Evolutionary conservation across 2,329 filamentous ascomycete species (phyloP), one percentile per base, ranked within the genome.

Genomic region (Monilinia vaccinii-corymbosi): DNA sequence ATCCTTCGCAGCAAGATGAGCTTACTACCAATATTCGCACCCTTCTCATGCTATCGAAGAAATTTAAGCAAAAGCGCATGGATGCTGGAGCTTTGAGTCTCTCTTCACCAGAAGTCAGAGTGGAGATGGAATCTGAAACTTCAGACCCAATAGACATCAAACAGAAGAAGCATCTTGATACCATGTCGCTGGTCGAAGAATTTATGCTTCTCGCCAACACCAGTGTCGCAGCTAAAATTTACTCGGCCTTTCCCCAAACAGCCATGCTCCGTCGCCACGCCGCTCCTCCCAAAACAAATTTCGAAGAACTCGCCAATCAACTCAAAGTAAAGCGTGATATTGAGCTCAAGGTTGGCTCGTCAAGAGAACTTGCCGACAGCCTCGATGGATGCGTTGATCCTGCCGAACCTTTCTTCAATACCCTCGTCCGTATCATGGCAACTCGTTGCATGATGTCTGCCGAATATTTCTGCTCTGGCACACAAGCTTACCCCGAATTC

Each of bases 121-220:
- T 99, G 34, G 90, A 97, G 73, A 89, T 89, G 70, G 93, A 97
- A 72, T 96, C 89, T 10, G 94, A 99, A 75, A 95, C 93, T 0
- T 96, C 92, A 1, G 94, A 97, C 71, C 93, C 94, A 0, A 87
- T 96, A 58, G 94, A 97, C 69, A 90, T 99, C 67, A 91, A 97
- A 78, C 96, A 92, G 7, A 99, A 99, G 76, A 82, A 92, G 68
- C 84, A 92, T 56, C 85, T 99, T 42, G 92, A 94, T 70, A 99
- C 94, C 57, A 99, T 97, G 77, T 97, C 93, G 25, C 83, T 99
- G 6, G 95, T 99, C 32, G 94, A 99, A 72, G 94, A 99, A 73
- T 97, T 99, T 80, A 99, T 99, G 94, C 80, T 99, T 71, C 88
- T 97, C 73, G 95, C 94, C 79, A 99, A 99, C 76, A 91, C 91